Evolutionary conservation across 176 grass and related monocot species (phyloP), one percentile per base, ranked within the genome.

Genomic region (Stipa capillata): DNA sequence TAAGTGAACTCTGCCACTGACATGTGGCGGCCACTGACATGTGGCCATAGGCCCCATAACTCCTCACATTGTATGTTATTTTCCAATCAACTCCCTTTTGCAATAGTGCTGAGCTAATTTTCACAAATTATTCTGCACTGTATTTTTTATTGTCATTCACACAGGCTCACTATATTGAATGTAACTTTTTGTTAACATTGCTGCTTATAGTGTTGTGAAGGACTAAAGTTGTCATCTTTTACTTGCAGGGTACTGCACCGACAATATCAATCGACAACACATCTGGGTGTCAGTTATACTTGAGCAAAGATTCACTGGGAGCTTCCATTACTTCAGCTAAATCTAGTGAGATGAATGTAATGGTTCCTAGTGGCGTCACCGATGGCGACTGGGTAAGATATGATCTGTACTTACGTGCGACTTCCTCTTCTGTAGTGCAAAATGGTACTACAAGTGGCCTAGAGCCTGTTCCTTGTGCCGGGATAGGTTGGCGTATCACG

Each of bases 181-280:
- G 17, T 28, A 56, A 33, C 18, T 28, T 37, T n/a, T 47, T 73
- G 25, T 18, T 48, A 18, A 32, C 34, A 63, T 32, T 52, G 7
- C 18, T 62, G 40, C 50, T 68, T 78, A 2, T 20, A 28, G 41
- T 45, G 40, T 32, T 35, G 20, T 54, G 34, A 37, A 77, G 41
- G 4, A 65, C n/a, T 87, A 45, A 83, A 69, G 0, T 29, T 32
- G 2, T 44, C 20, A 6, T 33, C 23, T 51, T 76, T 69, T 45
- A 32, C 53, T 48, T 80, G 75, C 82, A 99, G 97, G 92, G 97
- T 83, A 85, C 78, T 1, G 88, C 97, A 79, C 92, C 92, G 12
- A 96, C 97, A 86, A 80, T 99, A 83, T 93, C 97, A 79, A 85
- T 96, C 12, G 97, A 99, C 66, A 99, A 99, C 74, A 93, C 97